Base-by-base conservation (phyloP, 2,329 filamentous ascomycete genomes). In the Beauveria australis region DNA sequence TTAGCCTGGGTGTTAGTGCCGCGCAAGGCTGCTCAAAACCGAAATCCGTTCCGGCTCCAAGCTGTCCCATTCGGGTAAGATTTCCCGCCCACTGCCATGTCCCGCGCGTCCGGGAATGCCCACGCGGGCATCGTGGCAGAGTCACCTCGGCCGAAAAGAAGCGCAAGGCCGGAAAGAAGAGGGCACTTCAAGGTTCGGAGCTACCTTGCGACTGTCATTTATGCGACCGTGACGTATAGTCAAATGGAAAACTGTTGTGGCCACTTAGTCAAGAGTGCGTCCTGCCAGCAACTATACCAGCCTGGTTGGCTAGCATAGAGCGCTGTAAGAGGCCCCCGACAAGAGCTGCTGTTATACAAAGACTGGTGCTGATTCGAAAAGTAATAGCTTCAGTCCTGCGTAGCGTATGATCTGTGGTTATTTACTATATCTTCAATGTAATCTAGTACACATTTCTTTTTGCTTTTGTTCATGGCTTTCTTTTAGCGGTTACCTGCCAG, bases 41-140 rank as follows among this genome's bases (percentile, higher is more conserved):
- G 56, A 59, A 59, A 52, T 26, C 56, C 48, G 48, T 16, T 5
- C 48, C 56, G 56, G 37, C 56, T 44, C 26, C 48, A 22, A 46
- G 40, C 24, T 52, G 26, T 41, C 56, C 48, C 19, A 37, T 44
- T 46, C 37, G 40, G 56, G 56, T 24, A 59, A 28, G n/a, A 16
- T 33, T 48, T 48, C 43, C 43, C 53, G 41, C 22, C 24, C 22
- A 9, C 30, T 7, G 24, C 54, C 7, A 30, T 51, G 51, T 58
- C 37, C 55, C 46, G 55, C 30, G 19, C 30, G 19, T 14, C 18
- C 19, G 6, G 33, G 12, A 41, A 28, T 44, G 28, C 28, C 19
- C 19, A 33, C n/a, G 16, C 33, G 16, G 53, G 40, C 40, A 19
- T 14, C 8, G 56, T 47, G 53, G 53, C 53, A 30, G 16, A 47